Evolutionary conservation across 2,329 filamentous ascomycete species (phyloP).

Genomic region (Periglandula ipomoeae): DNA sequence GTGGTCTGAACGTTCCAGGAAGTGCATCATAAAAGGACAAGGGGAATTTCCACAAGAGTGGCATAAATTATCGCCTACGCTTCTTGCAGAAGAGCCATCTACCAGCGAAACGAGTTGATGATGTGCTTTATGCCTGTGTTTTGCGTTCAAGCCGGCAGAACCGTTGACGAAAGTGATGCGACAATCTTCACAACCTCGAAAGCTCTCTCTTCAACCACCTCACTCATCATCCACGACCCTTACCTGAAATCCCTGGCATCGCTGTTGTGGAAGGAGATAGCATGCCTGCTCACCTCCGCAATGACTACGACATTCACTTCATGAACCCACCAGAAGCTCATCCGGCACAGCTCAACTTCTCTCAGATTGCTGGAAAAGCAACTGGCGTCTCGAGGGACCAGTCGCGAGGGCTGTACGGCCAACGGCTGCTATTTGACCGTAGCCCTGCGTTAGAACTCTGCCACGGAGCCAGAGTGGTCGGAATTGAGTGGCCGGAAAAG

Average conservation of each 20-base stretch:
- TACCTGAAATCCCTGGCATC: conserved; percentile 39
- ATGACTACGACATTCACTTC: conserved; percentile 47
- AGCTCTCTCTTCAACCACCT: conserved; percentile 43
- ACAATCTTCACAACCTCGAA: conserved; percentile 47
- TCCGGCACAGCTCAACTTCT: conserved; percentile 30
- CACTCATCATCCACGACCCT: conserved; percentile 42
- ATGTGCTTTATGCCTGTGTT: conserved; percentile 46
- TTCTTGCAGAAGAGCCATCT: conserved; percentile 49
- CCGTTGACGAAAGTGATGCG: conserved; percentile 43
- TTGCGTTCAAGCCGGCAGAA: conserved; percentile 40
- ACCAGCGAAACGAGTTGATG: conserved; percentile 38
- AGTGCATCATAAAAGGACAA: no score
- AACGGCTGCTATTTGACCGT: conserved; percentile 35
- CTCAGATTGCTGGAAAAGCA: conserved; percentile 32
- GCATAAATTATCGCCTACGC: conserved; percentile 41
- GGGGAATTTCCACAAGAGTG: conserved; percentile 37
- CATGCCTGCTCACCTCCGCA: conserved; percentile 29
- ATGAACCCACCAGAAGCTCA: conserved; percentile 29
- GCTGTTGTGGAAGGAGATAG: conserved; percentile 36
- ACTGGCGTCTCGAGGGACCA: conserved; percentile 36
- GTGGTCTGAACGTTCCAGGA: no score
- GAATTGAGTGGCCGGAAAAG: conserved; percentile 40
- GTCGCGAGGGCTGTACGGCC: conserved; percentile 37
- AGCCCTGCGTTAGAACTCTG: conserved; percentile 37
- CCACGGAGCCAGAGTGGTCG: conserved; percentile 39